Percentiles rank a stretch among this genome's conserved stretches.
These are phyloP conservation scores for Elsinoe fawcettii DNA, from an alignment of 2,329 filamentous ascomycete genomes.

Conservation along the genomic window DNA sequence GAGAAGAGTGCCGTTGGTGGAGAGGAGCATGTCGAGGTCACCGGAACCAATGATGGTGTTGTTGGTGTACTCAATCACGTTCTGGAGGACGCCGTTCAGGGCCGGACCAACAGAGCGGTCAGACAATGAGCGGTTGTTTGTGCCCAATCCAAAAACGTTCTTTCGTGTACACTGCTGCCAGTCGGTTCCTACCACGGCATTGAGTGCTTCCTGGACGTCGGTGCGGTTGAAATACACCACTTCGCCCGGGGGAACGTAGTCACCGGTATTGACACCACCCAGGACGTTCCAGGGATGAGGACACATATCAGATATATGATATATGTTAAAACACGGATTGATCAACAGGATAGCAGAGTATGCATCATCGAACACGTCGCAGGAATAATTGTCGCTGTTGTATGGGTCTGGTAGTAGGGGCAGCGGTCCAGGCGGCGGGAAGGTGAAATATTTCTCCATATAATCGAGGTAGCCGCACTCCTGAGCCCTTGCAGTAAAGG, in stretches of 20 bases:
- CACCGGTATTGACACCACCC: conserved; percentile 19
- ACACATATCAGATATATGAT: conserved; percentile 41
- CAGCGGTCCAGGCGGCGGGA: conserved; percentile 24
- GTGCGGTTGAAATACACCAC: conserved; percentile 44
- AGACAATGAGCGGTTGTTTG: conserved; percentile 19
- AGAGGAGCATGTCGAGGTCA: conserved; percentile 43
- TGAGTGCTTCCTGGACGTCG: conserved; percentile 44
- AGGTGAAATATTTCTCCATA: conserved; percentile 25
- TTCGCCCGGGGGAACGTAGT: conserved; percentile 15
- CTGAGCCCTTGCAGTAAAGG: conserved; percentile 29
- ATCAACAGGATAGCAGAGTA: conserved; percentile 34
- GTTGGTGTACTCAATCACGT: conserved; percentile 46
- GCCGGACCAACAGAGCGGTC: conserved; percentile 35
- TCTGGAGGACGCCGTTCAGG: conserved; percentile 33
- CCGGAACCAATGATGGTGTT: conserved; percentile 45
- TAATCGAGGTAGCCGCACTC: conserved; percentile 33
- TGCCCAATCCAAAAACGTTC: conserved; percentile 24
- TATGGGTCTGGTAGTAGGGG: conserved; percentile 26
- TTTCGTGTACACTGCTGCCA: conserved; percentile 32
- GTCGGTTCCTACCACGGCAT: conserved; percentile 34
- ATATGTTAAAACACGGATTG: conserved; percentile 71
- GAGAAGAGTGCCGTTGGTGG: conserved; percentile 45
- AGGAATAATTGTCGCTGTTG: conserved; percentile 24
- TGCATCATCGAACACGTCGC: conserved; percentile 35
- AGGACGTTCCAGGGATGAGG: conserved; percentile 18